phyloP scores from a whole-genome alignment of 345 rosid genomes.

The Arabidopsis thaliana region DNA sequence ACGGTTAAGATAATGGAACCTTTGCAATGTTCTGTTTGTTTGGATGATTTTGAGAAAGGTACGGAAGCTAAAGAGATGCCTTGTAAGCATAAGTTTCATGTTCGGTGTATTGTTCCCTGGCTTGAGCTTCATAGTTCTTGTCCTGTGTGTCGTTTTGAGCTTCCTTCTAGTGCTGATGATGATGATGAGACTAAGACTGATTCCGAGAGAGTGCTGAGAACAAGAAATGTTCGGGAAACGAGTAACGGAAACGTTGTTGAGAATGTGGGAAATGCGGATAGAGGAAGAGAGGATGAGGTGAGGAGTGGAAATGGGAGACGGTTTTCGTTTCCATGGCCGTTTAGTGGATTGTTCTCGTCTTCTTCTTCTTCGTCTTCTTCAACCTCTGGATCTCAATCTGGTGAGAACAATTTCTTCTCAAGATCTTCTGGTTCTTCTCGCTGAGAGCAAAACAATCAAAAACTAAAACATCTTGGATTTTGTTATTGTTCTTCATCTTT shows the following conservation, averaged over 20 bases:
- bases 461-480: slow-evolving; percentile 21
- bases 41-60: slow-evolving; percentile 81
- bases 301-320: slow-evolving; percentile 64
- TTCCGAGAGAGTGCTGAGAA: slow-evolving; percentile 37
- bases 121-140: slow-evolving; percentile 91
- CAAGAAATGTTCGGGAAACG: slow-evolving; percentile 1
- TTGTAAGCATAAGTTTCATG: slow-evolving; percentile 88
- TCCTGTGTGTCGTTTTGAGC: slow-evolving; percentile 83
- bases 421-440: slow-evolving; percentile 44
- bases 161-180: slow-evolving; percentile 56
- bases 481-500: slow-evolving; percentile 13
- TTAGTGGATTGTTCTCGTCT: slow-evolving; percentile 75
- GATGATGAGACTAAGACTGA: slow-evolving; percentile 70
- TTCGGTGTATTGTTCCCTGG: slow-evolving; percentile 80
- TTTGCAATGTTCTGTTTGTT: slow-evolving; percentile 79
- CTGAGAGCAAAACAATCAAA: background rate
- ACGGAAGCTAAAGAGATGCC: slow-evolving; percentile 83
- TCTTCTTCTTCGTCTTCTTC: slow-evolving; percentile 47
- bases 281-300: slow-evolving; percentile 58
- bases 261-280: slow-evolving; percentile 47
- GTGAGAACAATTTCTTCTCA: slow-evolving; percentile 53
- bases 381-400: slow-evolving; percentile 51
- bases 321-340: slow-evolving; percentile 83
- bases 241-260: slow-evolving; percentile 24
- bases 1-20: slow-evolving; percentile 59